Base-by-base conservation (phyloP, 371 early-diverging fungal species). In the Mucor plumbeus region DNA sequence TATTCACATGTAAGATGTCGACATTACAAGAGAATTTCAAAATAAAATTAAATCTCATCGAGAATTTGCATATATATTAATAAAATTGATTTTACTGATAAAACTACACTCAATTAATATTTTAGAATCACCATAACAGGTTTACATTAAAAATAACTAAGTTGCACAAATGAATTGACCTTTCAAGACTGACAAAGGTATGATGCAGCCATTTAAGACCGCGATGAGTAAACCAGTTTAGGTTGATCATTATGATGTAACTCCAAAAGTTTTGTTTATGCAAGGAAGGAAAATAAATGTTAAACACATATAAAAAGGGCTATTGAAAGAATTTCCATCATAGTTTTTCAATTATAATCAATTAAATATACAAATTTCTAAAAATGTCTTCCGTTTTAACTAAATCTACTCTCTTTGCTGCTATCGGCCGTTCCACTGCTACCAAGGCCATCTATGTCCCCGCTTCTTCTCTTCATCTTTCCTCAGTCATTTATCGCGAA, bases 351-450 rank as follows among this genome's bases (percentile, higher is more conserved):
- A 21, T 50, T 56, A 41, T 57, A 36, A 58, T 64, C 31, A 38
- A 35, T 19, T 19, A 61, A 40, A 38, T 21, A 53, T 26, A 9
- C 21, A 57, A 47, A 62, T 44, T 33, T 26, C 26, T 26, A 26
- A 65, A 53, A 53, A 65, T 65, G 66, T 61, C 71, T 39, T 56
- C 70, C 21, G 21, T 57, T 43, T 67, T 62, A 61, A 41, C 53
- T 8, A 61, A 53, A 8, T 67, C 70, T 67, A 58, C 63, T 38
- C 56, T 65, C 40, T 67, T 67, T 6, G 64, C 38, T 43, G 61
- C 64, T 43, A 61, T 67, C 35, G 58, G 68, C 53, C 68, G 72
- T 21, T 14, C 67, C 10, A 61, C 72, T 34, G 38, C 56, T 53
- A 11, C 43, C 47, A 48, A 54, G 26, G 17, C 54, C 26, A 59